These are phyloP conservation scores for Plenodomus biglobosus DNA, from an alignment of 2,329 filamentous ascomycete species.

Conservation along the genomic window DNA sequence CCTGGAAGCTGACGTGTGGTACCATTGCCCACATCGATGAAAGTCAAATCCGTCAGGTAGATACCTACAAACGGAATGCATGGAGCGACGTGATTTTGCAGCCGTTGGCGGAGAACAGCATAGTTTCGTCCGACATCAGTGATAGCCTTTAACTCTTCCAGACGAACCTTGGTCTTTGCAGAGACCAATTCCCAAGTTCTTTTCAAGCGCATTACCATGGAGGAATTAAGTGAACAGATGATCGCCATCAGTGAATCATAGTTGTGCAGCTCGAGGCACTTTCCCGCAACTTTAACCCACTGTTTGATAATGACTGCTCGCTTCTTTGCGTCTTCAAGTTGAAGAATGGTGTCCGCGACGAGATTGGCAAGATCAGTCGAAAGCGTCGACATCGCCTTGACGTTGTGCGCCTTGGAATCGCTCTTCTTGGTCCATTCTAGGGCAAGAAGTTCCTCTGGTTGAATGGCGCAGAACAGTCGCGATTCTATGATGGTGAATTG, in stretches of 20 bases:
- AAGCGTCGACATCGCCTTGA: slow-evolving; percentile 88
- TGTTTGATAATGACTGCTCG: slow-evolving; percentile 90
- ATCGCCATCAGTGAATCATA: slow-evolving; percentile 98
- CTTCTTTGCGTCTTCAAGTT: slow-evolving; percentile 88
- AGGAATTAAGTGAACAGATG: slow-evolving; percentile 89
- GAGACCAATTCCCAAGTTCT: slow-evolving; percentile 92
- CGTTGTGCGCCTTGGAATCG: slow-evolving; percentile 77
- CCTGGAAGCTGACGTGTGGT: slow-evolving; percentile 74
- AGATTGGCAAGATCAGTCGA: slow-evolving; percentile 92
- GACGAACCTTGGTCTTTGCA: slow-evolving; percentile 74
- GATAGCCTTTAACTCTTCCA: slow-evolving; percentile 78
- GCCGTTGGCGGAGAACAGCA: slow-evolving; percentile 76
- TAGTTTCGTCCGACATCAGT: slow-evolving; percentile 92
- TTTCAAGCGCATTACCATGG: slow-evolving; percentile 82
- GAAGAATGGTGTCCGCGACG: slow-evolving; percentile 88
- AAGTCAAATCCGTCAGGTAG: slow-evolving; percentile 93
- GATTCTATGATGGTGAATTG: slow-evolving; percentile 94
- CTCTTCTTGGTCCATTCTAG: slow-evolving; percentile 93
- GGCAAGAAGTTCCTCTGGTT: slow-evolving; percentile 86
- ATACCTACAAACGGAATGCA: slow-evolving; percentile 95
- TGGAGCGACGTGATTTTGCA: slow-evolving; percentile 84
- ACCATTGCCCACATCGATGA: slow-evolving; percentile 92
- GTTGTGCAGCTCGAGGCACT: slow-evolving; percentile 87
- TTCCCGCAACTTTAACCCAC: slow-evolving; percentile 92
- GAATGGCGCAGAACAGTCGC: slow-evolving; percentile 84